Evolutionary conservation across 2,329 filamentous ascomycete species (phyloP).

Genomic region (Fusarium penzigii): DNA sequence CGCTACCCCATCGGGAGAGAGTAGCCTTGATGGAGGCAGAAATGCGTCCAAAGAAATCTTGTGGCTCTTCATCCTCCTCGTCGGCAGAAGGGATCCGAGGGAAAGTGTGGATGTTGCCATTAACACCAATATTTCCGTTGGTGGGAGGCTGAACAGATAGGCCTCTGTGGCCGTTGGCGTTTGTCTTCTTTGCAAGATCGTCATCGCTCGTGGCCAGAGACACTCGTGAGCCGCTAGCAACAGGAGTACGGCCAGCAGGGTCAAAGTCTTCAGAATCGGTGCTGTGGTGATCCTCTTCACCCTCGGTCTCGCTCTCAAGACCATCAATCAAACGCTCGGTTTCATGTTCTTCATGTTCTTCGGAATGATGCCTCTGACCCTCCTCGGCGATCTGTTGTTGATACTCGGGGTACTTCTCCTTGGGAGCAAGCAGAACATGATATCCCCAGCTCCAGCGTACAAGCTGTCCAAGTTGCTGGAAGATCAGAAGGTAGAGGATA

Average conservation of each 20-base stretch:
- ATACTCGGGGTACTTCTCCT: slow-evolving; percentile 70
- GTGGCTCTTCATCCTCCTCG: slow-evolving; percentile 38
- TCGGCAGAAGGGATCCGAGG: slow-evolving; percentile 52
- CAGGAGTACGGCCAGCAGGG: slow-evolving; percentile 57
- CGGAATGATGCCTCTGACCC: slow-evolving; percentile 59
- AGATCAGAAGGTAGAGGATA: slow-evolving; percentile 93
- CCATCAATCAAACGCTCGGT: slow-evolving; percentile 44
- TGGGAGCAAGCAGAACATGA: slow-evolving; percentile 87
- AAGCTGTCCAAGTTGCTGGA: slow-evolving; percentile 94
- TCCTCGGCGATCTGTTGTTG: slow-evolving; percentile 54
- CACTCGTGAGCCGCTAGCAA: slow-evolving; percentile 50
- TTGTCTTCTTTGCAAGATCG: slow-evolving; percentile 36
- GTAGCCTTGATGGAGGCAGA: slow-evolving; percentile 36
- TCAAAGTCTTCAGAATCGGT: slow-evolving; percentile 51
- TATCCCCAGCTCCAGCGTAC: slow-evolving; percentile 99
- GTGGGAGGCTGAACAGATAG: slow-evolving; percentile 24
- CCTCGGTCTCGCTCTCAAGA: slow-evolving; percentile 40
- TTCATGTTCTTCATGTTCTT: slow-evolving; percentile 45
- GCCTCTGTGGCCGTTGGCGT: slow-evolving; percentile 24
- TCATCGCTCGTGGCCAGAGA: slow-evolving; percentile 54
- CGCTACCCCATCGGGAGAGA: slow-evolving; percentile 22
- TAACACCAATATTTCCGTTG: slow-evolving; percentile 26
- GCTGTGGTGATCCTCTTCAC: slow-evolving; percentile 37
- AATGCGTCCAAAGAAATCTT: slow-evolving; percentile 41
- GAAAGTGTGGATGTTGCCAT: slow-evolving; percentile 63